Evolutionary conservation across 352 stramenopile species (phyloP).

Genomic region (Globisporangium nagaii): DNA sequence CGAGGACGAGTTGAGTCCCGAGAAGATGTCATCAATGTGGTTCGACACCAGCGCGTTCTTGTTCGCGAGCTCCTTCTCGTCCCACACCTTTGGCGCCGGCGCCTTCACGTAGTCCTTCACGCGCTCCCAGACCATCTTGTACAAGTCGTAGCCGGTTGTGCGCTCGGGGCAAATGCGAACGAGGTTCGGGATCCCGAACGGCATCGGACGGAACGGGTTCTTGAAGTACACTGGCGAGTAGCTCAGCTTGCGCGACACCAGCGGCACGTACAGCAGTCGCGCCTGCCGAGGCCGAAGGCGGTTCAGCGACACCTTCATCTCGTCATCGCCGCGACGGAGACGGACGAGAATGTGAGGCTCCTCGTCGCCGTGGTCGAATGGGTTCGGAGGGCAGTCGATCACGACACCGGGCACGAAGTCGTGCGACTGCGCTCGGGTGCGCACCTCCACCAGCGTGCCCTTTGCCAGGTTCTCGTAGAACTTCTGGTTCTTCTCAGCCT

Average conservation of each 20-base stretch:
- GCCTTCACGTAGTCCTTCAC: conserved; percentile 76
- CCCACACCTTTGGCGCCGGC: conserved; percentile 34
- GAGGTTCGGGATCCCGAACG: conserved; percentile 85
- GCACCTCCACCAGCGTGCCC: conserved; percentile 67
- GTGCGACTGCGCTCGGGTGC: conserved; percentile 57
- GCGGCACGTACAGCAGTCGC: conserved; percentile 68
- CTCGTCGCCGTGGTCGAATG: conserved; percentile 33
- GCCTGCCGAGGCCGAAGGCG: conserved; percentile 65
- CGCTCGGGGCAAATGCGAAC: conserved; percentile 79
- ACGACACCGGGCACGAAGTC: conserved; percentile 68
- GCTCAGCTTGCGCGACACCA: conserved; percentile 81
- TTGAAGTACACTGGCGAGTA: conserved; percentile 88
- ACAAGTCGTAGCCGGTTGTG: conserved; percentile 75
- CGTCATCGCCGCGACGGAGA: conserved; percentile 60
- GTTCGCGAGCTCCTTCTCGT: conserved; percentile 18
- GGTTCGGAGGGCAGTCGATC: conserved; percentile 32
- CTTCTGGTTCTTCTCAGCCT: conserved; percentile 21
- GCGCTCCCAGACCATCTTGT: conserved; percentile 77
- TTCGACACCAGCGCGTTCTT: conserved; percentile 40
- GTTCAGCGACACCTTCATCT: conserved; percentile 63
- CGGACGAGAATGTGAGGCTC: conserved; percentile 51
- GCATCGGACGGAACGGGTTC: conserved; percentile 80
- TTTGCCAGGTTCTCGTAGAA: conserved; percentile 62
- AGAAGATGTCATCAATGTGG: conserved; percentile 80
- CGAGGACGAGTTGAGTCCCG: conserved; percentile 59